Base-by-base conservation (phyloP, 495 filamentous ascomycete species). In the Hypomontagnella submonticulosa region DNA sequence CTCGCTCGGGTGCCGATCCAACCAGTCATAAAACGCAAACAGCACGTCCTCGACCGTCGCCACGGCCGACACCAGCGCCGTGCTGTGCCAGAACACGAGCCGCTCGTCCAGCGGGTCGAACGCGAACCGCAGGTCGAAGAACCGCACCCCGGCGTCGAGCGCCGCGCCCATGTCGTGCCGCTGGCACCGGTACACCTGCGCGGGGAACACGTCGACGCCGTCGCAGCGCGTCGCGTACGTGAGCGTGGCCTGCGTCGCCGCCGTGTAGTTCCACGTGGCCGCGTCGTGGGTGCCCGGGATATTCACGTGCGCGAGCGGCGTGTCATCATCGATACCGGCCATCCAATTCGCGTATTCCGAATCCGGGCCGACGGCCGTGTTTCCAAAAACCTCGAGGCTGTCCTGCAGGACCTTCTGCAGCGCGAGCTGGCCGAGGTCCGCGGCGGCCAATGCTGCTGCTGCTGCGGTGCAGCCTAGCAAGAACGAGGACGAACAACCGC, bases 1-100 rank as follows among this genome's bases (percentile, higher is more conserved):
- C 76, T 96, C 92, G 37, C 76, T 81, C 0, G 85, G 85, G 61
- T 96, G 87, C 3, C 73, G 56, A 1, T 87, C 84, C 7, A 97
- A 81, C 83, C 83, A 85, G 4, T 61, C 42, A 57, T 83, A 85
- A 44, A 84, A 80, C 9, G 73, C 81, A 57, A 79, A 82, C 3
- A 86, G 63, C 2, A 84, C 77, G 53, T 82, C 79, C 6, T 80
- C 77, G 5, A 85, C 48, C 0, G 74, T 80, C 0, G 81, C 78
- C 1, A 59, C 71, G 49, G 80, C 76, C 1, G 79, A 82, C 4
- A 81, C 65, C 4, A 85, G 68, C 0, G 79, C 83, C 12, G 77
- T 57, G 1, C 73, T 73, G 50, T 85, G 84, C 70, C 81, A 85
- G 65, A 84, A 85, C 2, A 83, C 75, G 0, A 86, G 62, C 0